phyloP scores from a whole-genome alignment of 2,329 filamentous ascomycete species.

The Cytospora paraplurivora region DNA sequence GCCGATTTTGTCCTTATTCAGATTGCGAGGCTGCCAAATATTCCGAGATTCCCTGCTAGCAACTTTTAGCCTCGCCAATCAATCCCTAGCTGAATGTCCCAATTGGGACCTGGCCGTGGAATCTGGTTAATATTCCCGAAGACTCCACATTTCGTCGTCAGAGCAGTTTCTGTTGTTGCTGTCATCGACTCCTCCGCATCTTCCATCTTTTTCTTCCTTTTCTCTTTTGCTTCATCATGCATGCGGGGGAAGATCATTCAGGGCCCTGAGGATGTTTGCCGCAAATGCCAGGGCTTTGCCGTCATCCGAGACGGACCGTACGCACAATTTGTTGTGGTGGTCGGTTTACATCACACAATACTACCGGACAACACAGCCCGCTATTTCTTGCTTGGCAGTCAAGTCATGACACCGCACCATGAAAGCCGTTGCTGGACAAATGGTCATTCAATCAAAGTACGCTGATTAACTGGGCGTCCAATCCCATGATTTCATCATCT shows the following conservation, averaged over 20 bases:
- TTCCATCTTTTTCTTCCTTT: constrained; percentile 11
- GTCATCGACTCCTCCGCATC: constrained; percentile 21
- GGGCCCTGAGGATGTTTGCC: constrained; percentile 6
- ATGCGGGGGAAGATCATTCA: constrained; percentile 15
- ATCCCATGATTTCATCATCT: constrained; percentile 37
- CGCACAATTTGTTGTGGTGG: constrained; percentile 8
- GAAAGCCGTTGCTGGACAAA: background rate
- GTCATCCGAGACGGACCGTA: constrained; percentile 18
- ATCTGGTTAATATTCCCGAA: constrained; percentile 25
- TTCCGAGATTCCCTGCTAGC: constrained; percentile 7
- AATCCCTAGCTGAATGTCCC: background rate
- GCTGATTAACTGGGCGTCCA: constrained; percentile 25
- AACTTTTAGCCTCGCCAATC: background rate
- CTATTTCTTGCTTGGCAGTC: constrained; percentile 12
- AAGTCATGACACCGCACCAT: constrained; percentile 10
- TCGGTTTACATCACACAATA: constrained; percentile 5
- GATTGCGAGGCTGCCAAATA: background rate
- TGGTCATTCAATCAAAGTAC: constrained; percentile 5
- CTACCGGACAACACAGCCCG: constrained; percentile 16
- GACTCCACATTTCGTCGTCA: constrained; percentile 18
- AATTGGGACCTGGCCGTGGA: background rate
- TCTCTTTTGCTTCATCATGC: constrained; percentile 13
- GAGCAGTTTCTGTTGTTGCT: constrained; percentile 13
- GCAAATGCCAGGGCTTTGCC: constrained; percentile 11
- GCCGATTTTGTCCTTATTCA: constrained; percentile 22